phyloP scores from a whole-genome alignment of 1,284 basidiomycete species.

The Puccinia sorghi region DNA sequence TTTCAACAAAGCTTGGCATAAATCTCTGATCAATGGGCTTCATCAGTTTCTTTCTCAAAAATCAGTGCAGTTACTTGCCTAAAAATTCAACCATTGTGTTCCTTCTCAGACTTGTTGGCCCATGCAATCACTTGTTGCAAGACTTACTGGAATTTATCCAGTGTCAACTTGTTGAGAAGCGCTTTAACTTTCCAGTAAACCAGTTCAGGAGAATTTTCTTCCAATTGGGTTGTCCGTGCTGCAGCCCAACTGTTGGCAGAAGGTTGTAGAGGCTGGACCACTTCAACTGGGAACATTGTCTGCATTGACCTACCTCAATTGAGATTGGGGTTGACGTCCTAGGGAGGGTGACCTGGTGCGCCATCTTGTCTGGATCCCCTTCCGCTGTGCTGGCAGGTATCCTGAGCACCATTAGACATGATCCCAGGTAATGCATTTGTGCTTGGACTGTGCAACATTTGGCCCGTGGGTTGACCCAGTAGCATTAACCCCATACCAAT shows the following conservation, averaged over 20 bases:
- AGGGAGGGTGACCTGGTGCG: background rate
- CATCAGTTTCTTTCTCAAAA: conserved; percentile 95
- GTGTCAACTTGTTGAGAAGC: conserved; percentile 92
- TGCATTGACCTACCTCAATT: conserved; percentile 30
- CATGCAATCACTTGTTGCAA: conserved; percentile 87
- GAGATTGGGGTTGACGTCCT: conserved; percentile 27
- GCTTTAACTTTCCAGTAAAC: conserved; percentile 92
- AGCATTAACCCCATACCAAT: conserved; percentile 38
- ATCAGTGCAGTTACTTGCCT: conserved; percentile 94
- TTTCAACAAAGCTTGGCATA: conserved; percentile 91
- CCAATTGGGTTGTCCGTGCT: conserved; percentile 12
- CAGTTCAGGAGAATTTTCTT: conserved; percentile 70
- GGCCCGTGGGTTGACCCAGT: conserved; percentile 31
- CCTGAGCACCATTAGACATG: conserved; percentile 44
- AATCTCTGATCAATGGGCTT: conserved; percentile 94
- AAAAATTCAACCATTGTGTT: conserved; percentile 88
- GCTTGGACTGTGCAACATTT: conserved; percentile 44
- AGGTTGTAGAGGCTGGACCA: conserved; percentile 35
- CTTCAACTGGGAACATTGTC: conserved; percentile 54
- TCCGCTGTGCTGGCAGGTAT: conserved; percentile 37
- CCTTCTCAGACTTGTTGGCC: conserved; percentile 89
- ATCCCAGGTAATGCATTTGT: conserved; percentile 41
- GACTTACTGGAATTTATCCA: conserved; percentile 95
- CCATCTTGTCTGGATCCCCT: conserved; percentile 34
- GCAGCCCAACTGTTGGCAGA: conserved; percentile 48